phyloP scores from a whole-genome alignment of 2,329 filamentous ascomycete species.

The Lasiodiplodia hormozganensis region DNA sequence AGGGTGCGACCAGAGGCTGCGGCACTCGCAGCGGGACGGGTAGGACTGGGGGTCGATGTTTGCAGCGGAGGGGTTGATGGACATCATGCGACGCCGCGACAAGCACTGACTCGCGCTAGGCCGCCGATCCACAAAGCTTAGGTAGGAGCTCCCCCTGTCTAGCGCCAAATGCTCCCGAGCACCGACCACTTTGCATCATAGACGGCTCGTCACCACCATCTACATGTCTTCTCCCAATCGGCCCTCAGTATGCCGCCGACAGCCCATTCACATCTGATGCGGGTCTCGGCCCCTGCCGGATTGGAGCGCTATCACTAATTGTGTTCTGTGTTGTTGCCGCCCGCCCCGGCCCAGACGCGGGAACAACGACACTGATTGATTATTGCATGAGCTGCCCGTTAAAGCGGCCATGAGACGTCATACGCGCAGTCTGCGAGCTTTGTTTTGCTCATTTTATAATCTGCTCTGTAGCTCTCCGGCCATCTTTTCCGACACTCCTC shows the following conservation, averaged over 20 bases:
- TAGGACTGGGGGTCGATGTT: too few species aligned
- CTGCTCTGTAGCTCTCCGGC: background rate
- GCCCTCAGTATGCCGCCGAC: background rate
- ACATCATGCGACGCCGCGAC: background rate
- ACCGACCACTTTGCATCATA: conserved; percentile 17
- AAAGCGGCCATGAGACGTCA: conserved; percentile 21
- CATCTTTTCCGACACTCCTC: background rate
- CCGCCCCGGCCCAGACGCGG: background rate
- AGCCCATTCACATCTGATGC: background rate
- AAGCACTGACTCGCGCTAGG: conserved; percentile 14
- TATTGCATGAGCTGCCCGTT: background rate
- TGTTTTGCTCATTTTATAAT: conserved; percentile 1
- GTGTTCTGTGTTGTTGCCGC: too few species aligned
- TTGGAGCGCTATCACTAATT: background rate
- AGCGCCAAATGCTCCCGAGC: background rate
- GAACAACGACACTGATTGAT: background rate
- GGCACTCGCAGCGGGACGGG: too few species aligned
- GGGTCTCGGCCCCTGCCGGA: background rate
- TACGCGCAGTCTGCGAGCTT: background rate
- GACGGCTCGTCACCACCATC: conserved; percentile 3
- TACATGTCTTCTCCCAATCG: background rate
- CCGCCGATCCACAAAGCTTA: conserved; percentile 18
- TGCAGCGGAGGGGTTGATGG: background rate
- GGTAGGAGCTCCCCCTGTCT: background rate
- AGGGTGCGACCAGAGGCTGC: background rate